phyloP scores from a whole-genome alignment of 1,284 basidiomycete species.

The Porodaedalea pini region DNA sequence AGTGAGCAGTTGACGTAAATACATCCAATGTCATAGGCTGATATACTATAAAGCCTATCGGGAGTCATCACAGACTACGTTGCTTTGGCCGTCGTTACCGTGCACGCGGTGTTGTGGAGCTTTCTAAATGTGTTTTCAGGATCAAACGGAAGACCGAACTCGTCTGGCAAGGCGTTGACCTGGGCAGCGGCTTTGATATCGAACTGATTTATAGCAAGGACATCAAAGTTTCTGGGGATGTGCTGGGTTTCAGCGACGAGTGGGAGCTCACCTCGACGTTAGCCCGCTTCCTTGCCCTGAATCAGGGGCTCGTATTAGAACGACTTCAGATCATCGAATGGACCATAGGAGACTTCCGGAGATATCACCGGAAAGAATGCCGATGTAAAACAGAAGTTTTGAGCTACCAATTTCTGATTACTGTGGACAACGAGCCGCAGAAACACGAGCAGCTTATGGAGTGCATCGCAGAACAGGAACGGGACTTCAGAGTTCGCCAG shows the following conservation, averaged over 20 bases:
- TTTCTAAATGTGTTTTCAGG: conserved; percentile 47
- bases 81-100: conserved; percentile 44
- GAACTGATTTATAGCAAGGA: conserved; percentile 55
- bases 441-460: conserved; percentile 43
- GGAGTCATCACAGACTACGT: conserved; percentile 39
- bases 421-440: conserved; percentile 56
- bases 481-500: conserved; percentile 51
- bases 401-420: conserved; percentile 64
- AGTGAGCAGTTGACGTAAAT: conserved; percentile 36
- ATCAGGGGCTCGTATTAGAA: conserved; percentile 49
- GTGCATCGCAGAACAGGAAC: conserved; percentile 47
- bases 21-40: conserved; percentile 15
- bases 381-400: conserved; percentile 54
- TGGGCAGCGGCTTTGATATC: conserved; percentile 71
- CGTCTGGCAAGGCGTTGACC: conserved; percentile 53
- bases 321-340: conserved; percentile 46
- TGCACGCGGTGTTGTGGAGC: conserved; percentile 47
- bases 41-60: conserved; percentile 40
- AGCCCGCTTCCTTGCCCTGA: conserved; percentile 63
- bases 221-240: conserved; percentile 47
- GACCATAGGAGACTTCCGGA: conserved; percentile 52
- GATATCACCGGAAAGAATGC: conserved; percentile 48
- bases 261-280: conserved; percentile 61
- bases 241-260: conserved; percentile 67
- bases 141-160: conserved; percentile 58